These are phyloP conservation scores for Exidia glandulosa DNA, from an alignment of 768 basidiomycete species.

Conservation along the genomic window DNA sequence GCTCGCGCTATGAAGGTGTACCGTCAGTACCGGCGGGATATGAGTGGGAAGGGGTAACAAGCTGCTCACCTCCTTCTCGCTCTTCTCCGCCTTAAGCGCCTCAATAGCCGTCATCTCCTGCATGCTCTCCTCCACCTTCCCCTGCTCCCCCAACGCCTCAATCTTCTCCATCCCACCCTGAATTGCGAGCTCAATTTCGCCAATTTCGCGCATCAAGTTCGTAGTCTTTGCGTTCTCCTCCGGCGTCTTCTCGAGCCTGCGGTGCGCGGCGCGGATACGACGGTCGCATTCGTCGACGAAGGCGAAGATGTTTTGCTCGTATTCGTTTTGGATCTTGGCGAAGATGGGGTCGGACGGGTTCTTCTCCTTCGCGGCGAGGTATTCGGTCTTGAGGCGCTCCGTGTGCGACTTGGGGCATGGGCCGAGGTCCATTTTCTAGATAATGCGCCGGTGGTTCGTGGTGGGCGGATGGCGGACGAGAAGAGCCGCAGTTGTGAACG, in stretches of 20 bases:
- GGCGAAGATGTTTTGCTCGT: constrained; percentile 87
- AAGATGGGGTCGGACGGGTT: constrained; percentile 75
- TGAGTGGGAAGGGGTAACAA: constrained; percentile 5
- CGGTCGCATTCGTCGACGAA: constrained; percentile 99
- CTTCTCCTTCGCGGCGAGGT: constrained; percentile 64
- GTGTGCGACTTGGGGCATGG: constrained; percentile 96
- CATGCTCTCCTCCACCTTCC: constrained; percentile 99
- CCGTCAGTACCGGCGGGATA: constrained; percentile 1
- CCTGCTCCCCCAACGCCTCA: constrained; percentile 90
- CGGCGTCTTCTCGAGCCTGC: constrained; percentile 95
- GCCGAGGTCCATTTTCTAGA: constrained; percentile 98
- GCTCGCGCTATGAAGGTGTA: constrained; percentile 72
- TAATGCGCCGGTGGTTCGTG: too few relatives aligned
- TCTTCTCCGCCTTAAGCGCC: constrained; percentile 90
- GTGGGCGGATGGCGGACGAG: background rate
- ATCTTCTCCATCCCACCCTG: constrained; percentile 99
- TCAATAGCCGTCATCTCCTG: constrained; percentile 95
- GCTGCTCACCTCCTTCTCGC: constrained; percentile 76
- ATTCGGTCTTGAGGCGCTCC: constrained; percentile 87
- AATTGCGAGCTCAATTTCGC: constrained; percentile 96
- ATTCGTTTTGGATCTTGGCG: constrained; percentile 84
- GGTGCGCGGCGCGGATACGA: constrained; percentile 85
- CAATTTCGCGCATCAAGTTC: constrained; percentile 98
- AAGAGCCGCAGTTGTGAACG: background rate
- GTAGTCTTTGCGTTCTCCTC: constrained; percentile 99